A percentile compares a stretch with the other conserved stretches of the same genome.
Evolutionary conservation across 495 filamentous ascomycete genomes (phyloP).

Genomic region (Penicillium bialowiezense): DNA sequence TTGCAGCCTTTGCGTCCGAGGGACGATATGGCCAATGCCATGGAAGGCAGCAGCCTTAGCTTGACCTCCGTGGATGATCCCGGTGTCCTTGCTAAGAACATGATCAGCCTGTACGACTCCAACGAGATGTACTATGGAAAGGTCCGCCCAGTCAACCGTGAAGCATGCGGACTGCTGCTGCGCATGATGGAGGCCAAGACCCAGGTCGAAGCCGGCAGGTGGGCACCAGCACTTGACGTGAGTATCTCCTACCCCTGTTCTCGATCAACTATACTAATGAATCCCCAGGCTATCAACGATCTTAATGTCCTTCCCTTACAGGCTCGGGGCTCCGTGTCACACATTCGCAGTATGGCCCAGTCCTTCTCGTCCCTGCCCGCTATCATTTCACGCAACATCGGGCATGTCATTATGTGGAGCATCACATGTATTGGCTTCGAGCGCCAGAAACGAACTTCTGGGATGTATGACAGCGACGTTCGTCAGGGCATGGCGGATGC

Average conservation of each 20-base stretch:
- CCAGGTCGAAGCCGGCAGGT: conserved; percentile 64
- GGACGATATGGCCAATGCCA: conserved; percentile 23
- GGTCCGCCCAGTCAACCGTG: conserved; percentile 63
- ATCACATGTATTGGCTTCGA: conserved; percentile 78
- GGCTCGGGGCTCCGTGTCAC: conserved; percentile 63
- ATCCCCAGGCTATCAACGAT: conserved; percentile 62
- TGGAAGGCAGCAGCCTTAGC: conserved; percentile 63
- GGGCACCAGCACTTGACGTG: conserved; percentile 80
- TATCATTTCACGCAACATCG: conserved; percentile 79
- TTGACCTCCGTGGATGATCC: conserved; percentile 87
- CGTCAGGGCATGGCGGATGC: conserved; percentile 65
- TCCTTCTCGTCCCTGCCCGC: conserved; percentile 71
- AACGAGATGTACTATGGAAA: conserved; percentile 70
- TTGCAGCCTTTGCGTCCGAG: conserved; percentile 75
- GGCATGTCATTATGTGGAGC: conserved; percentile 88
- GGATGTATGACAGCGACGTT: conserved; percentile 71
- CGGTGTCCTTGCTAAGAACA: conserved; percentile 69
- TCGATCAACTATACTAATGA: conserved; percentile 9
- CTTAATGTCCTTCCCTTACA: conserved; percentile 76
- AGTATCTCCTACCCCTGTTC: conserved; percentile 34
- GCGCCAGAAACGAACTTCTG: conserved; percentile 60
- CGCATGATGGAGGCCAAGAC: conserved; percentile 75
- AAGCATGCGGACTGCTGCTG: conserved; percentile 69
- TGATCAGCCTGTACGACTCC: conserved; percentile 74
- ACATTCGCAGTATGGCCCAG: conserved; percentile 71